Base-by-base conservation (phyloP, 257 asterid genomes). In the Solanum rostratum region DNA sequence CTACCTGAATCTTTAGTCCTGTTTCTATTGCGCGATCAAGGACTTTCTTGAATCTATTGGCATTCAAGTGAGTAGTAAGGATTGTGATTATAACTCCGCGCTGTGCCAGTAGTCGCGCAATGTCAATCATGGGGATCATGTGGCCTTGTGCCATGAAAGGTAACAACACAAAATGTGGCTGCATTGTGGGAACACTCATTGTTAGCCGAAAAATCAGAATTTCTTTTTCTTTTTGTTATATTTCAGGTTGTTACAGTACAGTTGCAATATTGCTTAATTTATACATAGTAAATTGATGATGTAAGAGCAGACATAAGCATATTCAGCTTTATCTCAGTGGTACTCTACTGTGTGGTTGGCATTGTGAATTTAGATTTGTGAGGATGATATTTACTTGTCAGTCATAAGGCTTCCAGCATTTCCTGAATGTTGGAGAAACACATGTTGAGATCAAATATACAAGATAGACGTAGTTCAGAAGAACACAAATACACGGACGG, bases 91-190 rank as follows among this genome's bases (percentile, higher is more conserved):
- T 27, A 13, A 79, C 85, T 2, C 85, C 86, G 1, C 55, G 69
- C 13, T 53, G 86, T 10, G 86, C 85, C 0, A 87, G 60, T 54
- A 85, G 20, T 2, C 84, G 84, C 15, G 78, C 87, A 9, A 81
- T 50, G 80, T 87, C 89, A 14, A 82, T 84, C 87, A 87, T 84
- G 24, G 87, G 88, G 46, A 83, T 85, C 20, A 30, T 85, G 3
- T 87, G 90, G 6, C 88, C 88, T 6, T 66, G 90, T 49, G 88
- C 86, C 90, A 87, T 87, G 43, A 87, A 81, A 53, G 88, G 90
- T 16, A 87, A 30, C 57, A 87, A 22, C 24, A 87, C 27, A 20
- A 87, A 83, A 73, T 87, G 88, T 37, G 80, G 84, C 74, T 85
- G 86, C 24, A 24, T 20, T 83, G 27, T 66, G 27, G 19, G 24